phyloP scores from a whole-genome alignment of 352 stramenopile species.

The Phytophthora aleatoria region DNA sequence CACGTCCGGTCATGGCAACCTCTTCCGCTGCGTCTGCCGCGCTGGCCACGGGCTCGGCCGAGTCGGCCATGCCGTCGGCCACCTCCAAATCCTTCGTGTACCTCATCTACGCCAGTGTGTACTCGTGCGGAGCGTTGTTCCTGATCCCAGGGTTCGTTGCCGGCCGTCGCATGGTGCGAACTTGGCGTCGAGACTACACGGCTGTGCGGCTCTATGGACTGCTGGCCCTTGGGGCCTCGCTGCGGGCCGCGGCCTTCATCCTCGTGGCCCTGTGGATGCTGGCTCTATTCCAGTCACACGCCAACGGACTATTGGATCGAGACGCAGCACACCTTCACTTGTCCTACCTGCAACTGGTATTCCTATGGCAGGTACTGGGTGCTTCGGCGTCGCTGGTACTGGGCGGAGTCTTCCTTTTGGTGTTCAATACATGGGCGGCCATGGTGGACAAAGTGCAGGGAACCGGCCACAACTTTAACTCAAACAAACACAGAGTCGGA shows the following conservation, averaged over 20 bases:
- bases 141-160: conserved; percentile 46
- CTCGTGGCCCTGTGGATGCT: conserved; percentile 64
- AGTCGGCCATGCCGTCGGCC: conserved; percentile 13
- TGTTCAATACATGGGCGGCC: conserved; percentile 70
- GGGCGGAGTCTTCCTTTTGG: conserved; percentile 55
- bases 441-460: conserved; percentile 67
- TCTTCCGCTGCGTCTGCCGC: neutral
- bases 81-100: conserved; percentile 43
- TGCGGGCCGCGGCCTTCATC: conserved; percentile 54
- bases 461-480: conserved; percentile 4
- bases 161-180: conserved; percentile 44
- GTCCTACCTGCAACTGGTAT: conserved; percentile 63
- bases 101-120: conserved; percentile 56
- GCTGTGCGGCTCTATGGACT: conserved; percentile 62
- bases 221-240: conserved; percentile 46
- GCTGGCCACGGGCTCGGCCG: neutral
- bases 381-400: conserved; percentile 51
- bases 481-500: neutral
- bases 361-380: conserved; percentile 56
- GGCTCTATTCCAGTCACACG: conserved; percentile 40
- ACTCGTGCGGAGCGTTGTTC: conserved; percentile 55
- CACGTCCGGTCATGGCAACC: conserved; percentile 1
- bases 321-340: conserved; percentile 58
- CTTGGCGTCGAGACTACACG: conserved; percentile 47
- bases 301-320: conserved; percentile 30